Percentiles rank a stretch among this genome's conserved stretches.
Conservation (phyloP, 768 basidiomycete species). For the Glaciozyma martinii region DNA sequence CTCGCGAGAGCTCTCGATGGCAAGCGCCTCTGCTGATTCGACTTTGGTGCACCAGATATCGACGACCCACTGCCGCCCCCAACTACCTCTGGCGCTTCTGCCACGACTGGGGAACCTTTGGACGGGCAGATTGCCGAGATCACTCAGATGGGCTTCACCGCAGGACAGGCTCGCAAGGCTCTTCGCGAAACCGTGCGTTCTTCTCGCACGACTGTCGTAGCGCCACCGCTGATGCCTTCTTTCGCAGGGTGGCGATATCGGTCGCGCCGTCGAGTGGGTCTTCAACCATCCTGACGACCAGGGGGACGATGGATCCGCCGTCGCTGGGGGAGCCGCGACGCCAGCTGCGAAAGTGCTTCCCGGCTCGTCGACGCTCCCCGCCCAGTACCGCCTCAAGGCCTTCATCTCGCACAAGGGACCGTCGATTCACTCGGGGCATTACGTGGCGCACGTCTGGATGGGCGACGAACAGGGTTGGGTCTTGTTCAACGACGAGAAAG, state of each 20-base stretch:
- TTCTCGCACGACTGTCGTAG: background rate
- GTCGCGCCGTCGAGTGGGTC: conserved; percentile 90
- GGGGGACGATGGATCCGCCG: conserved; percentile 45
- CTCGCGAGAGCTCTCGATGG: conserved; percentile 15
- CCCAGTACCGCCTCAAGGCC: conserved; percentile 69
- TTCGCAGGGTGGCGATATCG: conserved; percentile 57
- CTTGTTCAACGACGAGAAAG: conserved; percentile 32
- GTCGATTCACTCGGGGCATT: conserved; percentile 88
- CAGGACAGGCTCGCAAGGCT: conserved; percentile 74
- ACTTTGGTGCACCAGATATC: conserved; percentile 55
- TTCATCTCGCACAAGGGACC: conserved; percentile 97
- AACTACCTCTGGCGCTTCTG: conserved; percentile 32
- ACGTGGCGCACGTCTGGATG: conserved; percentile 66
- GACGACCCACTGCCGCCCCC: conserved; percentile 54
- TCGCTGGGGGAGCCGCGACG: conserved; percentile 17
- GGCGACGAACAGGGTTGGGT: conserved; percentile 46
- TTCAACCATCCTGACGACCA: conserved; percentile 85
- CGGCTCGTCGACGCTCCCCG: conserved; percentile 60
- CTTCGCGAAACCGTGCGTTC: conserved; percentile 67
- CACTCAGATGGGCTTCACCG: conserved; percentile 85
- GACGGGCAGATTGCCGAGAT: conserved; percentile 64
- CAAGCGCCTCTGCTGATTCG: background rate
- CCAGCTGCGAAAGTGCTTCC: conserved; percentile 35
- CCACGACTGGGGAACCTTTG: conserved; percentile 39
- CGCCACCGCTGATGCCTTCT: background rate